Base-by-base conservation (phyloP, 495 filamentous ascomycete genomes). In the Penicillium tannophilum region DNA sequence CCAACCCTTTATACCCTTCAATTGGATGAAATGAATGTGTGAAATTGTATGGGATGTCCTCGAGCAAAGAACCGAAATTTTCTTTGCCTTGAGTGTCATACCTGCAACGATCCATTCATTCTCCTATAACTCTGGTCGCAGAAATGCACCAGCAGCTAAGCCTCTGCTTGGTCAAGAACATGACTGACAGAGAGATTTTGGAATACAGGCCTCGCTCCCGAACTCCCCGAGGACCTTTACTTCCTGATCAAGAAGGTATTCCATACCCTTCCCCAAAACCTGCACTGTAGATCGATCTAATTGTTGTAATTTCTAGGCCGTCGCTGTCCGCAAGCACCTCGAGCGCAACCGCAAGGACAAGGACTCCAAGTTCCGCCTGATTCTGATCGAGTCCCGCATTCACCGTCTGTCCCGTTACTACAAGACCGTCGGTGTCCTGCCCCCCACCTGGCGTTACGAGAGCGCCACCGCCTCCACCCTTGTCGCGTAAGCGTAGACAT, bases 341-440 rank as follows among this genome's bases (percentile, higher is more conserved):
- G 93, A 98, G 86, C 89, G 91, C 80, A 99, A 99, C 87, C 92
- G 94, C 79, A 99, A 99, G 86, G 94, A 98, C 88, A 95, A 91
- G 82, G 94, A 98, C 85, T 88, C 86, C 85, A 98, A 98, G 85
- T 97, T 98, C 90, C 92, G 93, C 73, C 88, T 99, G 58, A 98
- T 99, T 90, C 89, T 99, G 61, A 93, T 99, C 82, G 94, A 99
- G 88, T 98, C 94, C 72, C 91, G 95, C 76, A 98, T 99, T 82
- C 95, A 97, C 87, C 92, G 93, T 82, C 87, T 97, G 61, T 93
- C 91, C 64, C 87, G 93, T 64, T 91, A 92, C 87, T 98, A 97
- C 89, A 98, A 97, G 89, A 89, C 93, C 72, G 93, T 97, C 77
- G 93, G 93, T 84, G 93, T 92, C 72, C 88, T 99, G 54, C 93